These are phyloP conservation scores for Ceratocystis variospora DNA, from an alignment of 2,329 filamentous ascomycete species.

Conservation along the genomic window DNA sequence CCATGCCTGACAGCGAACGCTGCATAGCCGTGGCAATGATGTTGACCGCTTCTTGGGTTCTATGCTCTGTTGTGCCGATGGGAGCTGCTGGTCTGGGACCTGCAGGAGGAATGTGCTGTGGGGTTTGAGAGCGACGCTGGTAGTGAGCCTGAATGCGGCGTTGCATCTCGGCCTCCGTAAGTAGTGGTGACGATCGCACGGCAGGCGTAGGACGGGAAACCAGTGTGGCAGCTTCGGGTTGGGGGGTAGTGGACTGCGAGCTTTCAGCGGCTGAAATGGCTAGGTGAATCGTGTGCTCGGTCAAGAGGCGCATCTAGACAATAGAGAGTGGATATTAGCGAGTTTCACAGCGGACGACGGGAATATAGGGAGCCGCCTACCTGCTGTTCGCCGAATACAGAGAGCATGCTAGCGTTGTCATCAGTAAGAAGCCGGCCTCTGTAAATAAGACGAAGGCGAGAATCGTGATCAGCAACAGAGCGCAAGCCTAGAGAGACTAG, in stretches of 20 bases:
- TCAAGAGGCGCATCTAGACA: constrained; percentile 13
- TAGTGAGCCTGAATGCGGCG: constrained; percentile 17
- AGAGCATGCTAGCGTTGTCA: constrained; percentile 41
- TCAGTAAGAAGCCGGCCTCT: constrained; percentile 42
- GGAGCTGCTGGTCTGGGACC: neutral
- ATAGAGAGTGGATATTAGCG: constrained; percentile 19
- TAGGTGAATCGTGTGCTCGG: constrained; percentile 16
- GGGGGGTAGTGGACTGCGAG: neutral
- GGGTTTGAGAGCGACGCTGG: constrained; percentile 11
- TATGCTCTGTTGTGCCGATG: neutral
- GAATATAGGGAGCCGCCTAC: constrained; percentile 27
- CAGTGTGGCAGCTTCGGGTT: neutral
- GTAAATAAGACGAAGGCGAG: constrained; percentile 47
- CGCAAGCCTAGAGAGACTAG: constrained; percentile 35
- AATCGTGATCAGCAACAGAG: constrained; percentile 25
- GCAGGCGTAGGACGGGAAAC: constrained; percentile 9
- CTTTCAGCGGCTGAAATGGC: constrained; percentile 14
- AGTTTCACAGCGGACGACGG: constrained; percentile 15
- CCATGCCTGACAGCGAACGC: constrained; percentile 7
- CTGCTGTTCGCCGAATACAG: constrained; percentile 42
- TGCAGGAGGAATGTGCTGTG: constrained; percentile 9
- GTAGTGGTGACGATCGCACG: constrained; percentile 14
- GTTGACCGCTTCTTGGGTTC: constrained; percentile 16
- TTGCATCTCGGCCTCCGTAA: constrained; percentile 19
- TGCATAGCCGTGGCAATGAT: constrained; percentile 18